Conservation (phyloP, 495 filamentous ascomycete genomes). For the Penicillium desertorum region DNA sequence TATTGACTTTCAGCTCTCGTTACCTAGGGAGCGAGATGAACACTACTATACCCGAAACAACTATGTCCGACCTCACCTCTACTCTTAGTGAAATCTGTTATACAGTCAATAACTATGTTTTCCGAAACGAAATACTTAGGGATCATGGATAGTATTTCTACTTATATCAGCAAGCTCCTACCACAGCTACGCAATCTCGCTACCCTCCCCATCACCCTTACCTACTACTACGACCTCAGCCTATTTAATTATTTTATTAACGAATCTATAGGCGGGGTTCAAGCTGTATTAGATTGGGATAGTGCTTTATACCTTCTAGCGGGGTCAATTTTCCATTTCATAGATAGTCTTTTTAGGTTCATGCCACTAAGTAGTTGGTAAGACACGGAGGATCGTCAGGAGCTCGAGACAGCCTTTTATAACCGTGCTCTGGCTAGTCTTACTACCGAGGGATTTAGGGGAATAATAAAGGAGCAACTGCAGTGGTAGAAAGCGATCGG, state of each 20-base stretch:
- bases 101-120: constrained; percentile 11
- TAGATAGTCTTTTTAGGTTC: constrained; percentile 14
- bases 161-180: constrained; percentile 16
- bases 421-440: constrained; percentile 17
- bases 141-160: constrained; percentile 11
- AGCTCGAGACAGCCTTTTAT: constrained; percentile 14
- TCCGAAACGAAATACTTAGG: constrained; percentile 11
- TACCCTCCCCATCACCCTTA: constrained; percentile 10
- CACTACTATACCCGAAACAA: constrained; percentile 12
- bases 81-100: constrained; percentile 10
- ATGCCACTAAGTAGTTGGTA: constrained; percentile 13
- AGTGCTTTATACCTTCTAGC: constrained; percentile 13
- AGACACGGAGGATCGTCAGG: constrained; percentile 15
- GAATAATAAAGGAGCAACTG: constrained; percentile 17
- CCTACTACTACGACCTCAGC: constrained; percentile 14
- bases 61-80: constrained; percentile 13
- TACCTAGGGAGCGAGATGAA: constrained; percentile 18
- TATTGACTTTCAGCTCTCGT: constrained; percentile 15
- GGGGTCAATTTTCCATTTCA: constrained; percentile 16
- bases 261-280: constrained; percentile 11
- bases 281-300: constrained; percentile 14
- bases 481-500: constrained; percentile 19
- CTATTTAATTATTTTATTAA: constrained; percentile 19
- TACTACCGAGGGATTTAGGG: constrained; percentile 9
- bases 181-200: constrained; percentile 12